Base-by-base conservation (phyloP, 2,329 filamentous ascomycete species). In the Huntiella abstrusa region DNA sequence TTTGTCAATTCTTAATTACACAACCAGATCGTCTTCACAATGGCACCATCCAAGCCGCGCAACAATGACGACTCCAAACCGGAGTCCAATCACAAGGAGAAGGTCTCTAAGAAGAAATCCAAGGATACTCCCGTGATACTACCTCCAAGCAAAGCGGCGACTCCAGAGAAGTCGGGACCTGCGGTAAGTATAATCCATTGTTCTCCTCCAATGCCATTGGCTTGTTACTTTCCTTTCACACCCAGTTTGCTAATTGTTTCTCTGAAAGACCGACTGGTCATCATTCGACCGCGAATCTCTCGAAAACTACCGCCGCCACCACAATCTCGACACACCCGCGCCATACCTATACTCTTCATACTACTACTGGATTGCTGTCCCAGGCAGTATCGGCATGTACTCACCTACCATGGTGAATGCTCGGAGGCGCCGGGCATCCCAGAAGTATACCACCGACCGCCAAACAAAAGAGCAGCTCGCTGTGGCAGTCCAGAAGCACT, bases 401-500 rank as follows among this genome's bases (percentile, higher is more conserved):
- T 85, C 80, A 12, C 82, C 83, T 4, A 86, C 81, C 17, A 85
- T 86, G 75, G 74, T 47, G 8, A 42, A 43, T 16, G 48, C 77
- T 38, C 66, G 79, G 49, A 42, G 44, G 17, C 42, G 51, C n/a
- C 71, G 69, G 54, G 75, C 73, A 53, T 67, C 75, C 41, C 69
- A 76, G 55, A 66, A 77, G 45, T 33, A 43, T 43, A 69, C 80
- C 46, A 77, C 86, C 57, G 28, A 45, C 19, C 43, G 43, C 10
- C 48, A 50, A 37, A 73, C 71, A 55, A 82, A 82, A 57, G 77
- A 84, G 34, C 72, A 82, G 53, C 66, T 92, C 46, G 80, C 80
- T 6, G 69, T 76, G 53, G 70, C 74, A 1, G 80, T 87, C 42
- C 70, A 83, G 52, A 87, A 85, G 59, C 82, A 91, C 61, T 91